Evolutionary conservation across 2,329 filamentous ascomycete species (phyloP).

Genomic region (Aureobasidium sp.): DNA sequence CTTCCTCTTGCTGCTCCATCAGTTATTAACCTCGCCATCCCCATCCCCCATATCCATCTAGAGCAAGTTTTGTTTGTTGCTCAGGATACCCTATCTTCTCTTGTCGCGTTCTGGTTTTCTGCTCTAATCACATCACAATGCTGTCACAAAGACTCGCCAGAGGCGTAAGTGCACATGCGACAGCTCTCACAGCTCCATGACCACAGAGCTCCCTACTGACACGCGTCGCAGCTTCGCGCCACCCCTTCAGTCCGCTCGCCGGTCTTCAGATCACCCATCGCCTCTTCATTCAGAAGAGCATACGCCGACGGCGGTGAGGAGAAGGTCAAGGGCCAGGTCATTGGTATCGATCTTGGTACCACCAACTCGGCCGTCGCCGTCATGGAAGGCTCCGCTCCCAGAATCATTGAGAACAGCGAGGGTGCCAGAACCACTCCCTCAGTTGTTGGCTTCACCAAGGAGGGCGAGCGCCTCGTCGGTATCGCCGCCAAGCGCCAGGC

Average conservation of each 20-base stretch:
- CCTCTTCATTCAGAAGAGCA: conserved; percentile 62
- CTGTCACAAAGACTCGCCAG: conserved; percentile 29
- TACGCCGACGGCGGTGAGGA: conserved; percentile 68
- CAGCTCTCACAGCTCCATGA: not conserved
- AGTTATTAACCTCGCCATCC: conserved; percentile 12
- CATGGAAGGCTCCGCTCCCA: conserved; percentile 98
- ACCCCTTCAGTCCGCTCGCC: conserved; percentile 29
- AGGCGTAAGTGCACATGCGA: conserved; percentile 23
- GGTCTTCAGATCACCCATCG: conserved; percentile 55
- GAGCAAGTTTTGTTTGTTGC: conserved; percentile 8
- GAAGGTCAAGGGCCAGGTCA: conserved; percentile 98
- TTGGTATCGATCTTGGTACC: conserved; percentile 99
- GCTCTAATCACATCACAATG: conserved; percentile 21
- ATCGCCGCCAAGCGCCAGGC: conserved; percentile 99
- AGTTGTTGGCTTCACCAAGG: conserved; percentile 97
- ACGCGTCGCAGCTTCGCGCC: conserved; percentile 21
- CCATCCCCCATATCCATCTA: not conserved
- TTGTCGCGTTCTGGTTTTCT: conserved; percentile 12
- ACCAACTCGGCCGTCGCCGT: conserved; percentile 99
- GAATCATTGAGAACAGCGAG: conserved; percentile 98
- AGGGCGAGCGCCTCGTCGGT: conserved; percentile 94
- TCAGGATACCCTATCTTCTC: conserved; percentile 8
- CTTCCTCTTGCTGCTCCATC: conserved; percentile 8
- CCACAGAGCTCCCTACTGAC: conserved; percentile 17
- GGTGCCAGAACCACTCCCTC: conserved; percentile 98